Base-by-base conservation (phyloP, 768 basidiomycete species). In the Amyloporia xantha region DNA sequence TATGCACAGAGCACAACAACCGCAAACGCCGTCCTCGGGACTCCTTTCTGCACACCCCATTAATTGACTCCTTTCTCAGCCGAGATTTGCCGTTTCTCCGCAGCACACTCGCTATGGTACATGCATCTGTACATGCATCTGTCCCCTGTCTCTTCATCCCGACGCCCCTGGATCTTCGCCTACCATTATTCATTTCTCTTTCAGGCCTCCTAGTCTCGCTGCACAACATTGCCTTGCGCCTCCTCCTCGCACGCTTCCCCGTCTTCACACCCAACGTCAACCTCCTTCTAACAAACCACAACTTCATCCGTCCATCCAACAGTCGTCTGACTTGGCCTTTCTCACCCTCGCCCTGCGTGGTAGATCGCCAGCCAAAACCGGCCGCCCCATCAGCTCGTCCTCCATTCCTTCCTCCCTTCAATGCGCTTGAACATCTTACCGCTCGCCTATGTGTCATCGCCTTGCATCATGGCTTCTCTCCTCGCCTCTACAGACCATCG, bases 1-100 rank as follows among this genome's bases (percentile, higher is more conserved):
- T 49, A 48, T 51, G 51, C 50, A 53, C 33, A 20, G 46, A 48
- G 45, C 51, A 58, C 48, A 54, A 50, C 57, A 55, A 50, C 51
- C 52, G 54, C 57, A 58, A 55, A 58, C 57, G 54, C 57, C 57
- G 57, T 58, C 43, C 39, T 37, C 57, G 57, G 57, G 52, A 48
- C 57, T 58, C 57, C 57, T 55, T 45, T 45, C 51, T 47, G 45
- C 47, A 49, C 53, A 44, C 53, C 45, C 52, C 52, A 50, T 50
- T 50, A 51, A 48, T 52, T 49, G 46, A 17, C 24, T 21, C 36
- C 30, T 24, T 36, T 42, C 24, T 41, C 48, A 47, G 30, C 46
- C 47, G 44, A 26, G 20, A n/a, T 36, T 36, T 28, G 25, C 27
- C 21, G 44, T 30, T 42, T 38, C 33, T 30, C 35, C 35, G 17